These are phyloP conservation scores for Neofusicoccum cordaticola DNA, from an alignment of 2,329 filamentous ascomycete genomes.

Conservation along the genomic window DNA sequence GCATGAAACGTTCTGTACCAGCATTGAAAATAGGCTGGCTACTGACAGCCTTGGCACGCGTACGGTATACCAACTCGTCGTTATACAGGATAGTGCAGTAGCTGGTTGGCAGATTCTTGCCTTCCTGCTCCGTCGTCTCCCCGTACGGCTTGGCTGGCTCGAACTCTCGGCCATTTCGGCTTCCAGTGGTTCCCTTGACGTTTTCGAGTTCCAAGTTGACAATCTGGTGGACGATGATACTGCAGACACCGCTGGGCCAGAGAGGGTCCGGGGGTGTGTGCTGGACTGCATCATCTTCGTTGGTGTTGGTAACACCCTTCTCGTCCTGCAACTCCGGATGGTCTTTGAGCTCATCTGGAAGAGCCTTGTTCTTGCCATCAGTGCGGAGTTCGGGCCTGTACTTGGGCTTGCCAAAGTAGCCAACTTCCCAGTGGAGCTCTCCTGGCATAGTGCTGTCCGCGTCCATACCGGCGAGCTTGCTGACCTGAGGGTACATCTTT, in stretches of 20 bases:
- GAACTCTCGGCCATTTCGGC: slow-evolving; percentile 79
- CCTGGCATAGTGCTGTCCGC: slow-evolving; percentile 87
- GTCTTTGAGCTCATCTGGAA: slow-evolving; percentile 71
- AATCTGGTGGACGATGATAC: slow-evolving; percentile 86
- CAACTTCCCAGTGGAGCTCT: slow-evolving; percentile 92
- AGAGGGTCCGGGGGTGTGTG: slow-evolving; percentile 93
- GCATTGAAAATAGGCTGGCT: slow-evolving; percentile 97
- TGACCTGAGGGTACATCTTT: slow-evolving; percentile 87
- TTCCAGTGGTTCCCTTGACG: slow-evolving; percentile 79
- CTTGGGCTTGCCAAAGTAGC: slow-evolving; percentile 88
- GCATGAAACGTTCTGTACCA: slow-evolving; percentile 86
- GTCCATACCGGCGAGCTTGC: slow-evolving; percentile 77
- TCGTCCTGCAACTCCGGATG: slow-evolving; percentile 80
- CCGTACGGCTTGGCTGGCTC: slow-evolving; percentile 84
- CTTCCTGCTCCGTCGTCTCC: slow-evolving; percentile 80
- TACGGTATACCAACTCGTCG: slow-evolving; percentile 87
- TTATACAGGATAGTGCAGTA: slow-evolving; percentile 93
- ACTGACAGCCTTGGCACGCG: slow-evolving; percentile 88
- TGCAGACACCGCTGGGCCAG: slow-evolving; percentile 88
- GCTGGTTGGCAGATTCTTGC: slow-evolving; percentile 76
- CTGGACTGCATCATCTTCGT: slow-evolving; percentile 77
- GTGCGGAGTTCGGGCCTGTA: slow-evolving; percentile 82
- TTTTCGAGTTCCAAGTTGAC: slow-evolving; percentile 92
- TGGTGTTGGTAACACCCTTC: slow-evolving; percentile 71
- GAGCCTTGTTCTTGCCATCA: slow-evolving; percentile 75